Conservation (phyloP, 1,139 yeast species). For the Hyphopichia khmerensis region DNA sequence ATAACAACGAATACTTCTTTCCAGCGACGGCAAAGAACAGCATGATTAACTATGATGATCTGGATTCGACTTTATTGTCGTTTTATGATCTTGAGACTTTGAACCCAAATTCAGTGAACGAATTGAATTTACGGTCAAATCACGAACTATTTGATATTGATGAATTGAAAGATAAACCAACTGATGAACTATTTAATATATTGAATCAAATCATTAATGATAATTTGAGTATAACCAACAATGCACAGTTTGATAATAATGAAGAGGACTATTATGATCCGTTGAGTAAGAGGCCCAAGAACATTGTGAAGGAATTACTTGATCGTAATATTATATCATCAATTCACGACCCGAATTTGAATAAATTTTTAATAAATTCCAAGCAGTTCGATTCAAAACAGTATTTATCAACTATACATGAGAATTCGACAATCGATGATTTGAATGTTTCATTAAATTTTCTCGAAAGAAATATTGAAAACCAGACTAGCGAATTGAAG, state of each 20-base stretch:
- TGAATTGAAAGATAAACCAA: constrained; percentile 18
- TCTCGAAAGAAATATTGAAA: constrained; percentile 60
- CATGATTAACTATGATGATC: constrained; percentile 30
- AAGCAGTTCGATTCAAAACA: constrained; percentile 70
- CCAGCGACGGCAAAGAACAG: not conserved
- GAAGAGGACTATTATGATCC: constrained; percentile 49
- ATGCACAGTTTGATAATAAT: constrained; percentile 8
- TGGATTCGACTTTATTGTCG: constrained; percentile 17
- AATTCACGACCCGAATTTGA: constrained; percentile 40
- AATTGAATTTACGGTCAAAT: constrained; percentile 17
- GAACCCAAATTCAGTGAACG: constrained; percentile 20
- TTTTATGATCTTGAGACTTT: constrained; percentile 28
- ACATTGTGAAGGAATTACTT: constrained; percentile 42
- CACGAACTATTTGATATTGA: constrained; percentile 24
- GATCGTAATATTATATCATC: constrained; percentile 36
- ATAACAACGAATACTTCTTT: not conserved
- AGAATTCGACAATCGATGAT: constrained; percentile 65
- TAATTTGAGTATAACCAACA: constrained; percentile 4
- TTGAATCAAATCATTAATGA: constrained; percentile 24
- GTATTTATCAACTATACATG: constrained; percentile 70
- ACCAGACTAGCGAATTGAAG: constrained; percentile 66
- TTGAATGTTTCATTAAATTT: constrained; percentile 54
- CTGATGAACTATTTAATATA: constrained; percentile 31
- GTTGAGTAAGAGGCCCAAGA: constrained; percentile 48
- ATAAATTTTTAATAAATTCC: constrained; percentile 66